Evolutionary conservation across 2,329 filamentous ascomycete species (phyloP).

Genomic region (Colletotrichum spaethianum): DNA sequence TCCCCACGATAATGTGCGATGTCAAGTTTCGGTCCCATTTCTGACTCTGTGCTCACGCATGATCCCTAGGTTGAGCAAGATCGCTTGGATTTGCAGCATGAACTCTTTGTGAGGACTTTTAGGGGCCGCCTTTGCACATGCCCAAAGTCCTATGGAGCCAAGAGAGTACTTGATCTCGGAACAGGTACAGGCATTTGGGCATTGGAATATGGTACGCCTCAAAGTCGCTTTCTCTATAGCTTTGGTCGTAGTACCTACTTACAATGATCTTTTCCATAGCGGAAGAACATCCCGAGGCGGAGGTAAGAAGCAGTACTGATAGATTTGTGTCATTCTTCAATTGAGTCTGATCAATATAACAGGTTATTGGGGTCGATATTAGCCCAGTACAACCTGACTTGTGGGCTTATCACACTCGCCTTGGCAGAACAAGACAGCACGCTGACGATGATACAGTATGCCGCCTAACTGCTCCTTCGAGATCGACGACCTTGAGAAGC

Average conservation of each 20-base stretch:
- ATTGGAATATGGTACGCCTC: constrained; percentile 45
- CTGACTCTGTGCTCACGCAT: neutral
- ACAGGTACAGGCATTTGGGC: constrained; percentile 48
- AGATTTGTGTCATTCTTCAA: neutral
- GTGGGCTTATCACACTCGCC: neutral
- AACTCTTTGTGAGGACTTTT: constrained; percentile 52
- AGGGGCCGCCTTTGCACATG: constrained; percentile 49
- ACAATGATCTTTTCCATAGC: constrained; percentile 29
- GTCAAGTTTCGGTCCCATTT: rapidly evolving
- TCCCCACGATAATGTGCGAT: constrained; percentile 29
- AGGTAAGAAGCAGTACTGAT: constrained; percentile 40
- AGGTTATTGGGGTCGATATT: constrained; percentile 39
- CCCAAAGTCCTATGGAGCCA: constrained; percentile 44
- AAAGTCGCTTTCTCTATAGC: no score
- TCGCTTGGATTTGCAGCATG: constrained; percentile 53
- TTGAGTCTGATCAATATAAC: neutral
- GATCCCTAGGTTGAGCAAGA: constrained; percentile 30
- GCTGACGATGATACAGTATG: constrained; percentile 44
- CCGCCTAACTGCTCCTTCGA: constrained; percentile 63
- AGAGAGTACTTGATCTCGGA: constrained; percentile 45
- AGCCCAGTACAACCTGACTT: constrained; percentile 39
- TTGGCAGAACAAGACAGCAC: rapidly evolving
- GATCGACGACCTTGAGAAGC: constrained; percentile 53
- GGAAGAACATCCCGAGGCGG: constrained; percentile 49
- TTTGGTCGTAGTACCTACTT: neutral